phyloP scores from a whole-genome alignment of 2,329 filamentous ascomycete species.

The Dactylonectria macrodidyma region DNA sequence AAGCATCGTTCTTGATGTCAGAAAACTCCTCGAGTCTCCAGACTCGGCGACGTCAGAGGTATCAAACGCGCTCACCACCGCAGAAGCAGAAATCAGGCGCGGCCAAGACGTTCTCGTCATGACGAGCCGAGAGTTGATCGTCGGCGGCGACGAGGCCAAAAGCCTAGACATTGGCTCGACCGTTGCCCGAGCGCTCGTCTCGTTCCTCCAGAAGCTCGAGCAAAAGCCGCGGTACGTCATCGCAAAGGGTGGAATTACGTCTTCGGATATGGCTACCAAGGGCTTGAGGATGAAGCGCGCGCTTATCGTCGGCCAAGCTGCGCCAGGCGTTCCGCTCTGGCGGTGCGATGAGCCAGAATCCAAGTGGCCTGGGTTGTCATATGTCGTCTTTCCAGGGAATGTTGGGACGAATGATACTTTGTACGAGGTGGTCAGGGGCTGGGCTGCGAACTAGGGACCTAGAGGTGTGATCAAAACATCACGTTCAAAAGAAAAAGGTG shows the following conservation, averaged over 20 bases:
- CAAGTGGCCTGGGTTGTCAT: conserved; percentile 66
- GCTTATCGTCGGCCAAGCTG: conserved; percentile 69
- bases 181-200: conserved; percentile 66
- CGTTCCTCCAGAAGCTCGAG: conserved; percentile 62
- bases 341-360: conserved; percentile 67
- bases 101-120: conserved; percentile 71
- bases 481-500: too few species aligned
- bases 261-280: conserved; percentile 71
- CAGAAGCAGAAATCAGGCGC: conserved; percentile 56
- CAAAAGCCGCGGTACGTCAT: conserved; percentile 69
- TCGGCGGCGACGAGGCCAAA: conserved; percentile 60
- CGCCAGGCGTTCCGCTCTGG: conserved; percentile 72
- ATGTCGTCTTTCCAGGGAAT: conserved; percentile 49
- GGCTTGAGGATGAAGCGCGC: conserved; percentile 68
- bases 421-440: conserved; percentile 34
- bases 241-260: conserved; percentile 73
- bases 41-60: conserved; percentile 52
- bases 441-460: conserved; percentile 23
- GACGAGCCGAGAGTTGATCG: conserved; percentile 69
- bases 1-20: conserved; percentile 64
- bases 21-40: conserved; percentile 59
- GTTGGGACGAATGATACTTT: conserved; percentile 39
- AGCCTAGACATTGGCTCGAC: conserved; percentile 69
- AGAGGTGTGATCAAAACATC: background rate
- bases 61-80: conserved; percentile 46